Evolutionary conservation across 2,329 filamentous ascomycete genomes (phyloP).

Genomic region (Karstenula rhodostoma): DNA sequence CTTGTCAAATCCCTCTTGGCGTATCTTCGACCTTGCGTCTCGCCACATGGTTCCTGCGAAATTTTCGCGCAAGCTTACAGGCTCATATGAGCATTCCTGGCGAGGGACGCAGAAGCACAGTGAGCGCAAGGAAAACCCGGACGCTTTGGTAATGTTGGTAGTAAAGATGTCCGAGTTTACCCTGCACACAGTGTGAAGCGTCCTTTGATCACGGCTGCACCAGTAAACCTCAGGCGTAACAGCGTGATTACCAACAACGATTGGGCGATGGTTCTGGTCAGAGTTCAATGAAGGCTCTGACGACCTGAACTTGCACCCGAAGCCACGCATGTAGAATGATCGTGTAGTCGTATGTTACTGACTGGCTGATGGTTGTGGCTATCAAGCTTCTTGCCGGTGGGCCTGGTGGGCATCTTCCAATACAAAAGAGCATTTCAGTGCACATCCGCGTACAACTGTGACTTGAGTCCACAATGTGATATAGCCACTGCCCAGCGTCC

Average conservation of each 20-base stretch:
- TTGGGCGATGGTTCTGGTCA: not conserved
- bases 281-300: not conserved
- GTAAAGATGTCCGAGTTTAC: no score
- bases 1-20: not conserved
- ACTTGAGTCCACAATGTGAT: not conserved
- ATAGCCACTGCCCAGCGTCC: not conserved
- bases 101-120: not conserved
- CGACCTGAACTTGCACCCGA: not conserved
- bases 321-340: not conserved
- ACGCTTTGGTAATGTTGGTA: no score
- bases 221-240: not conserved
- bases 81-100: not conserved
- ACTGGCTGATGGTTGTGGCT: not conserved
- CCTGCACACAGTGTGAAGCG: no score
- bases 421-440: not conserved
- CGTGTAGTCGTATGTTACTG: not conserved
- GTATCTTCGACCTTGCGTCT: not conserved
- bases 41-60: not conserved
- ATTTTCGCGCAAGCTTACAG: not conserved
- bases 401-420: not conserved
- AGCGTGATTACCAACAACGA: not conserved
- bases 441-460: not conserved
- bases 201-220: not conserved
- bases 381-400: not conserved
- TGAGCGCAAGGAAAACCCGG: no score